Evolutionary conservation across 2,329 filamentous ascomycete species (phyloP), one percentile per base, ranked within the genome.

Genomic region (Alternaria incomplexa): DNA sequence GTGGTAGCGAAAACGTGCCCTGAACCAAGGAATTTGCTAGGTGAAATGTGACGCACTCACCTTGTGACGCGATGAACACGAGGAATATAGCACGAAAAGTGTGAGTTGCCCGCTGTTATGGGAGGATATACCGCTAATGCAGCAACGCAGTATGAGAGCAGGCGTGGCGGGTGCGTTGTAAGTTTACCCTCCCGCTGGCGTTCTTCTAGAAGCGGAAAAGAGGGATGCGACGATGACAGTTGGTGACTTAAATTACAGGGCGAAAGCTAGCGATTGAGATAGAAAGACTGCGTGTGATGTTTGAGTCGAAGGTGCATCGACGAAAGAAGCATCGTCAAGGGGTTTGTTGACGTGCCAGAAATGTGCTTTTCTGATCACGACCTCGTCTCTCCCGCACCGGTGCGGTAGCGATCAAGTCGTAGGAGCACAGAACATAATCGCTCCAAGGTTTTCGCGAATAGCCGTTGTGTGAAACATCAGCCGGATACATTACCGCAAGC

Each of bases 321-420:
- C 59, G 26, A 28, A 59, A 25, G 40, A 51, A 64, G 54, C 52
- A 48, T 55, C 26, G 48, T 30, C 46, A 40, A 51, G 32, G 47
- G 54, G 46, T 32, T 40, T 36, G 55, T 54, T 67, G 65, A 65
- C 56, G 54, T 69, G 62, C 45, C 64, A 52, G 58, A 46, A 23
- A 51, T 25, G 50, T 56, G 20, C 36, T 44, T 65, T 59, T 51
- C 55, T 47, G 46, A 52, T 44, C 13, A n/a, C 17, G 40, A 44
- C 20, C 17, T 26, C 61, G 65, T 69, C 23, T 40, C 55, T 62
- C 36, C 52, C 67, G 48, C 52, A 40, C 23, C 6, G 30, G 36
- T 20, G 44, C 5, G 28, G 36, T 20, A 47, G 10, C 26, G 11
- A 30, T 25, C 32, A 11, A 1, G n/a, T 23, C 36, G n/a, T 5